Percentiles rank a stretch among this genome's conserved stretches.
Evolutionary conservation across 371 early-diverging fungal genomes (phyloP).

Genomic region (Globomyces sp.): DNA sequence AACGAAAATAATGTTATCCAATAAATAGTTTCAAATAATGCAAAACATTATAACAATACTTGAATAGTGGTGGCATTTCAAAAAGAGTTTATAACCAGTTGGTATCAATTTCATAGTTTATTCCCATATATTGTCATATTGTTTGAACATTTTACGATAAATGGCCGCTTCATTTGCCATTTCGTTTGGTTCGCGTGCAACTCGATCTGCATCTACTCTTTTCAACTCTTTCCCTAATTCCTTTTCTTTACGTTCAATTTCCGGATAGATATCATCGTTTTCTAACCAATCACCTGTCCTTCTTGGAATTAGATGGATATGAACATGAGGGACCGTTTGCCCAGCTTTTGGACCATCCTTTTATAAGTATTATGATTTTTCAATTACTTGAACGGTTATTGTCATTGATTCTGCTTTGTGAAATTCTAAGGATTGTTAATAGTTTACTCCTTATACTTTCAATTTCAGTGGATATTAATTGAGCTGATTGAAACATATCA

Average conservation of each 20-base stretch:
- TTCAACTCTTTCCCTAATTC: constrained; percentile 26
- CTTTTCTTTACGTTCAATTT: constrained; percentile 57
- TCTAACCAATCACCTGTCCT: constrained; percentile 73
- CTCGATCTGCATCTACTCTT: constrained; percentile 39
- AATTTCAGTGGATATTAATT: constrained; percentile 69
- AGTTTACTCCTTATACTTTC: constrained; percentile 47
- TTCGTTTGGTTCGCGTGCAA: constrained; percentile 66
- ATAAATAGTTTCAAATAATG: too few species aligned
- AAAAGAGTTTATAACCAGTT: too few species aligned
- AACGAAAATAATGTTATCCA: background rate
- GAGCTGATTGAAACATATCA: constrained; percentile 79
- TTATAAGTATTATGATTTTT: constrained; percentile 7
- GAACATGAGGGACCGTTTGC: constrained; percentile 92
- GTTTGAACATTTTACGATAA: constrained; percentile 55
- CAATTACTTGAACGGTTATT: constrained; percentile 69
- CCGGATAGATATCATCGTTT: constrained; percentile 89
- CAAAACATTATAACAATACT: too few species aligned
- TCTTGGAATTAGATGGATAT: constrained; percentile 93
- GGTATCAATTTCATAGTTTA: background rate
- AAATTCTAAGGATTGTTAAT: constrained; percentile 23
- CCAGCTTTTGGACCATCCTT: constrained; percentile 85
- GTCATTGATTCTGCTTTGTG: constrained; percentile 71
- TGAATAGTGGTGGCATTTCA: too few species aligned
- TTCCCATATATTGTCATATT: constrained; percentile 33
- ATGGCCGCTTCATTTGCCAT: constrained; percentile 74